Base-by-base conservation (phyloP, 768 basidiomycete genomes). In the Leccinum pellstonianum region DNA sequence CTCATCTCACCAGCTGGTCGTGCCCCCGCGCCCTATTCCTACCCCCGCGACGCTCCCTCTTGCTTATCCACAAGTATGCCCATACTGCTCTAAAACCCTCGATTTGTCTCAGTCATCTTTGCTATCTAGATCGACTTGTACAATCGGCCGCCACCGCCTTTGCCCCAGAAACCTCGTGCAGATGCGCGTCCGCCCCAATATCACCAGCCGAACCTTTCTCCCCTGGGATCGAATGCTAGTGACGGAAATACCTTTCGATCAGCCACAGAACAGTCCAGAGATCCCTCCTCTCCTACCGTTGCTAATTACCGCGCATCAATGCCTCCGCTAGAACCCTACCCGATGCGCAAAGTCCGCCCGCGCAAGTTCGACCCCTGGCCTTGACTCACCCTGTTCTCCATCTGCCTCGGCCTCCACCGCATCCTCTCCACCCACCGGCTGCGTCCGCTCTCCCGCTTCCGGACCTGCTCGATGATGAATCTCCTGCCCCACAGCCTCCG, bases 381-480 rank as follows among this genome's bases (percentile, higher is more conserved):
- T 50, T 58, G 14, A 64, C 72, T 53, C 70, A 69, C 5, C 70
- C 76, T 6, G 69, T 68, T 15, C 74, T 12, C 55, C 21, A 72
- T 14, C 56, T 69, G 12, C 68, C 65, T 21, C 64, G 57, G 37
- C 63, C 58, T 58, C 66, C 64, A 57, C 65, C 67, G 35, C 68
- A 57, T 14, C 57, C 54, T 33, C 63, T 63, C 60, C 64, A 63
- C 37, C 72, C 60, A 60, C 65, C 66, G 54, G 62, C 17, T 23
- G 43, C 48, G 23, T 51, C 56, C 31, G 29, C 29, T 10, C 10
- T 47, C 47, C 61, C 76, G 15, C 81, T 64, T 61, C 80, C 83
- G 31, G 84, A 87, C 76, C 73, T 90, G 25, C 80, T 92, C 61
- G 90, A 90, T 72, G 82, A 83, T 57, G 88, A 91, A 35, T 60